Conservation (phyloP, 805 yeast species). For the Saccharomycodes ludwigii region DNA sequence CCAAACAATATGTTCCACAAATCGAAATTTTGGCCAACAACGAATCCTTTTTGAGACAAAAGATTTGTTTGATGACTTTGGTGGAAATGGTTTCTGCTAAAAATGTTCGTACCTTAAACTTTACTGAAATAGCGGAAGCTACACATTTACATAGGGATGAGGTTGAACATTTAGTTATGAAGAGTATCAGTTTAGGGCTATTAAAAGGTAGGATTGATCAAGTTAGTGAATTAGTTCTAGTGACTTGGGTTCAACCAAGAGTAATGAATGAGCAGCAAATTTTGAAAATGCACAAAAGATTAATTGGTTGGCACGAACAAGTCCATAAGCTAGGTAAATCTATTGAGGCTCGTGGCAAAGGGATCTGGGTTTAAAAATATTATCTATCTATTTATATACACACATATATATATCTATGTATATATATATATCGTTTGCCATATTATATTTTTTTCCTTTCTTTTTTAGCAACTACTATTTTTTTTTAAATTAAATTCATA, state of each 20-base stretch:
- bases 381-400: conserved; percentile 1
- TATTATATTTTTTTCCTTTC: not conserved
- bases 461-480: conserved; percentile 1
- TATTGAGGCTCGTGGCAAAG: conserved; percentile 49
- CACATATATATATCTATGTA: not conserved
- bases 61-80: conserved; percentile 83
- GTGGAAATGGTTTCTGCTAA: conserved; percentile 80
- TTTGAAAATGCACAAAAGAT: conserved; percentile 56
- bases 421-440: too few relatives aligned
- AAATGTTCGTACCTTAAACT: conserved; percentile 59
- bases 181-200: conserved; percentile 73
- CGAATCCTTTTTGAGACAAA: conserved; percentile 67
- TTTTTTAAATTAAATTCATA: conserved; percentile 1
- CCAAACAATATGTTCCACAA: conserved; percentile 26
- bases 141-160: conserved; percentile 48
- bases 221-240: conserved; percentile 61
- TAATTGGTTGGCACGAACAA: conserved; percentile 65
- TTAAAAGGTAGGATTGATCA: conserved; percentile 88
- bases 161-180: conserved; percentile 86
- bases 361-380: conserved; percentile 42
- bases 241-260: conserved; percentile 94
- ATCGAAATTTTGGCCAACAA: conserved; percentile 46
- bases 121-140: conserved; percentile 61
- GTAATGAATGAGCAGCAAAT: conserved; percentile 78
- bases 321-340: conserved; percentile 54